phyloP scores from a whole-genome alignment of 306 rosid species.

The Cajanus cajan region DNA sequence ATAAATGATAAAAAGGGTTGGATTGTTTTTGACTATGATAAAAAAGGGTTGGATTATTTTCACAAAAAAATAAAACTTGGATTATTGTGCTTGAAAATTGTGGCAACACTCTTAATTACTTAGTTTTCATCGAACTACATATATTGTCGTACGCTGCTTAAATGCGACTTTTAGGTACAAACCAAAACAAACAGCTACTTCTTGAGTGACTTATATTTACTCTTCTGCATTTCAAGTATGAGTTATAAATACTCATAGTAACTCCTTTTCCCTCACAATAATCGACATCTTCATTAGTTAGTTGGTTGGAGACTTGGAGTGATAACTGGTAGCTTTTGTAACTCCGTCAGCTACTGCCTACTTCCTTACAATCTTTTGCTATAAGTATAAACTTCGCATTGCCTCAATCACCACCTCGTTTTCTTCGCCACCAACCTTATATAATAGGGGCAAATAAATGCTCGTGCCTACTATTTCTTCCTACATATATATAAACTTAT shows the following conservation, averaged over 20 bases:
- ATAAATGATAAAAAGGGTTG: too few relatives aligned
- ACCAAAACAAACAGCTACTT: not conserved
- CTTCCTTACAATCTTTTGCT: not conserved
- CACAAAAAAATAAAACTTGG: too few relatives aligned
- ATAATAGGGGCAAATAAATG: not conserved
- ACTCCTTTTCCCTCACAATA: not conserved
- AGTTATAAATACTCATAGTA: not conserved
- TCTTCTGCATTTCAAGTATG: not conserved
- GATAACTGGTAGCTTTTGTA: not conserved
- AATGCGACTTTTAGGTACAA: not conserved
- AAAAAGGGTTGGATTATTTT: too few relatives aligned
- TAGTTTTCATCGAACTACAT: not conserved
- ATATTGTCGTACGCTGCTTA: not conserved
- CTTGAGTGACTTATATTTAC: not conserved
- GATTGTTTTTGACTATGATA: too few relatives aligned
- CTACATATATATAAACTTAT: not conserved
- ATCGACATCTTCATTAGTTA: not conserved
- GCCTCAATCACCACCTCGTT: not conserved
- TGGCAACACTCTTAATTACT: not conserved
- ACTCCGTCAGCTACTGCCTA: conserved; percentile 14
- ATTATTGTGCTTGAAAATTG: not conserved
- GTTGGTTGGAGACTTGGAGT: conserved; percentile 11
- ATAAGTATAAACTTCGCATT: not conserved
- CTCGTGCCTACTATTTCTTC: not conserved
- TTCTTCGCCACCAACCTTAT: conserved; percentile 7